Evolutionary conservation across 441 rosid genomes (phyloP), one percentile per base, ranked within the genome.

Genomic region (Manihot esculenta): DNA sequence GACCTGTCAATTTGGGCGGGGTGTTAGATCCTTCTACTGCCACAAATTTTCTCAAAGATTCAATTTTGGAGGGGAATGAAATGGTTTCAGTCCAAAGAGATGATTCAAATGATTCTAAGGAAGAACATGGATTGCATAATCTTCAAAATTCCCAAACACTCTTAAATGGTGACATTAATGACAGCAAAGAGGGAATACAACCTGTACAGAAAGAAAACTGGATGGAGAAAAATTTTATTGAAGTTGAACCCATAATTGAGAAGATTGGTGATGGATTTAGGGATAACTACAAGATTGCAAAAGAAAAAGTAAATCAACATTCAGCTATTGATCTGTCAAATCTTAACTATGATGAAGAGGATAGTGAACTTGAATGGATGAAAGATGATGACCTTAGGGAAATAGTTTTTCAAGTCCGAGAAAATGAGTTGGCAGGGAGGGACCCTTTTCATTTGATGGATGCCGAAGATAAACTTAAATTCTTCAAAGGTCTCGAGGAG

Each of bases 351-450:
- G 73, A 54, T 69, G 85, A 75, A 56, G 87, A 84, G 76, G 85
- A 79, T 45, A 77, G 80, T 79, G 97, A 88, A 76, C 81, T 91
- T 42, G 94, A 87, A 61, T 94, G 98, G 98, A 91, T 94, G 96
- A 84, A 86, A 71, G 97, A 91, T 74, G 93, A 94, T 63, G 82
- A 70, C 74, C 92, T 94, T 64, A 79, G 87, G 71, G 91, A 87
- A 50, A 86, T 91, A 76, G 97, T 94, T 77, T 93, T 87, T 75
- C 89, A 47, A 84, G 98, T 94, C 68, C 91, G 92, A 74, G 97
- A 91, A 20, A 94, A 94, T 77, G 98, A 94, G 79, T 77, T 94
- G 75, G 80, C 90, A 0, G 97, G 96, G 65, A 83, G 84, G 68
- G 94, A 91, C 84, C 97, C 98, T 12, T 93, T 93, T 85, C 78